phyloP scores from a whole-genome alignment of 805 yeast species.

The Yarrowia phangngaensis region DNA sequence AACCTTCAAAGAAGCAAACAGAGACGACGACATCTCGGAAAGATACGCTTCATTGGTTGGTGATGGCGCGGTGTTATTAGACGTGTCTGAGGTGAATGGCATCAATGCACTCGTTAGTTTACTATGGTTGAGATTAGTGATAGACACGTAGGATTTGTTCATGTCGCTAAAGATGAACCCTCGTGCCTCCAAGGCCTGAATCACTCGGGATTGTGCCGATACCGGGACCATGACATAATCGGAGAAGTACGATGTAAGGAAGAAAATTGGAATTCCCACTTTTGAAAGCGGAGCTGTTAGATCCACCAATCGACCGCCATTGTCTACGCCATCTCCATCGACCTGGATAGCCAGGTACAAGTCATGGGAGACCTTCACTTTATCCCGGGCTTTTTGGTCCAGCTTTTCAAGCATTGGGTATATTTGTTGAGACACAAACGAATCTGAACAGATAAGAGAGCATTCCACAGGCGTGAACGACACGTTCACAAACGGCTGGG shows the following conservation, averaged over 20 bases:
- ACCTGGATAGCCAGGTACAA: conserved; percentile 54
- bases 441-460: conserved; percentile 52
- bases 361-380: conserved; percentile 44
- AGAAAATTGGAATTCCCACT: conserved; percentile 56
- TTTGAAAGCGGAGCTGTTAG: conserved; percentile 57
- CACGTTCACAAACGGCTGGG: conserved; percentile 53
- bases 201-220: conserved; percentile 45
- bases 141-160: conserved; percentile 44
- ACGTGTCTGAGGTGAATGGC: conserved; percentile 7
- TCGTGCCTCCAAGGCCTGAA: conserved; percentile 44
- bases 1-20: conserved; percentile 39
- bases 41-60: conserved; percentile 3
- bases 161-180: conserved; percentile 47
- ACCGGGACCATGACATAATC: conserved; percentile 61
- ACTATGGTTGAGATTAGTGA: conserved; percentile 25
- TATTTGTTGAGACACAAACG: conserved; percentile 43
- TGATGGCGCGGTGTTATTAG: conserved; percentile 5
- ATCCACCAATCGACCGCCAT: conserved; percentile 49
- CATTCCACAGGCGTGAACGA: conserved; percentile 63
- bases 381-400: conserved; percentile 32
- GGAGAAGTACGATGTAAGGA: conserved; percentile 59
- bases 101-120: conserved; percentile 10
- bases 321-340: conserved; percentile 57
- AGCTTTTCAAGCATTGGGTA: conserved; percentile 42
- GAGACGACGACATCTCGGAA: conserved; percentile 4